Percentiles rank a stretch among this genome's conserved stretches.
These are phyloP conservation scores for Tilletia walkeri DNA, from an alignment of 1,284 basidiomycete species.

Conservation along the genomic window DNA sequence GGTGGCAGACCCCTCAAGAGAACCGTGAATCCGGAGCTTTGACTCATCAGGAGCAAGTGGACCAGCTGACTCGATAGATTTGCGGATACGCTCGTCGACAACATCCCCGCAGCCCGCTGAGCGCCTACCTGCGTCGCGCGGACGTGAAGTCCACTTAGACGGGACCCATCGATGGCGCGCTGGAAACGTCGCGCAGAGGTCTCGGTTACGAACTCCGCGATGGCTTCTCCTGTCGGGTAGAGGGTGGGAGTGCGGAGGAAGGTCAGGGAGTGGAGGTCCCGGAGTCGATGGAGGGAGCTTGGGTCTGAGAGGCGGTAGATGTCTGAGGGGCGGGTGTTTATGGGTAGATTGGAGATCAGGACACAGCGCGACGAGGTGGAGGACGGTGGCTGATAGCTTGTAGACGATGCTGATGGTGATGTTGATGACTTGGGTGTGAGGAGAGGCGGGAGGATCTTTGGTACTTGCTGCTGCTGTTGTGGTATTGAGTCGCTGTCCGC, in stretches of 20 bases:
- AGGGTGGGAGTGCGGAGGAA: constrained; percentile 4
- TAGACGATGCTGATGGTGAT: not conserved
- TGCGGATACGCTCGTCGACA: not conserved
- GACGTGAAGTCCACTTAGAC: not conserved
- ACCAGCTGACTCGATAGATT: not conserved
- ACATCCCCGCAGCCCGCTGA: not conserved
- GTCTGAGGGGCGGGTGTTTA: not conserved
- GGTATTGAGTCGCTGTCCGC: no score
- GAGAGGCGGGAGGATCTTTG: not conserved
- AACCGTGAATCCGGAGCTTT: not conserved
- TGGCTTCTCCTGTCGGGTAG: not conserved
- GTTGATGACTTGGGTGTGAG: not conserved
- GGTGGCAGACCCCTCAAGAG: constrained; percentile 5
- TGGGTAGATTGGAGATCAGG: not conserved
- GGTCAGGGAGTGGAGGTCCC: not conserved
- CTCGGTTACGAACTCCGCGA: not conserved
- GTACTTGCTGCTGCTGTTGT: not conserved
- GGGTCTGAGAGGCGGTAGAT: not conserved
- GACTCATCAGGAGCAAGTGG: not conserved
- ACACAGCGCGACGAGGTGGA: not conserved
- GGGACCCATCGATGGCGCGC: not conserved
- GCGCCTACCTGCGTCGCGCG: not conserved
- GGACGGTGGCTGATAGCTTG: no score
- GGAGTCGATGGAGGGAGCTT: not conserved
- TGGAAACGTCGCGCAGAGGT: not conserved